These are phyloP conservation scores for Aspergillus cavernicola DNA, from an alignment of 495 filamentous ascomycete genomes.

Conservation along the genomic window DNA sequence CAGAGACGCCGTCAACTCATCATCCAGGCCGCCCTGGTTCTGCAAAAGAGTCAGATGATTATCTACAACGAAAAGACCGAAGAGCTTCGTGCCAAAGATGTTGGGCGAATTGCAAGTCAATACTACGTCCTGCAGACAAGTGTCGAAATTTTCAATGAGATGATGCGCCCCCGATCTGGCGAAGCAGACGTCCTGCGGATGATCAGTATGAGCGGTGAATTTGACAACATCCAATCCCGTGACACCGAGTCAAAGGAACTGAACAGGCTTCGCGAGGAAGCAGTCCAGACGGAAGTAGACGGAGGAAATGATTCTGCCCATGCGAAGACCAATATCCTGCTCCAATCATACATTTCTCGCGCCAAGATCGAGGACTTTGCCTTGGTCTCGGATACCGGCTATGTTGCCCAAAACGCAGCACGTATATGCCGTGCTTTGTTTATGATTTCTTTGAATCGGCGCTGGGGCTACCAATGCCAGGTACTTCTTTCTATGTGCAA, in stretches of 20 bases:
- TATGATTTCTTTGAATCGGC: slow-evolving; percentile 91
- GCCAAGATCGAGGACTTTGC: slow-evolving; percentile 89
- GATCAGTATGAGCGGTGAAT: slow-evolving; percentile 95
- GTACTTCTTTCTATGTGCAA: slow-evolving; percentile 88
- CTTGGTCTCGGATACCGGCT: slow-evolving; percentile 82
- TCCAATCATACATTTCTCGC: slow-evolving; percentile 93
- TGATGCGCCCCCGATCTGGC: slow-evolving; percentile 76
- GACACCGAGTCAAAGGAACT: slow-evolving; percentile 86
- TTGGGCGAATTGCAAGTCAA: slow-evolving; percentile 94
- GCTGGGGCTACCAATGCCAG: slow-evolving; percentile 92
- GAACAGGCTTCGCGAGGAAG: slow-evolving; percentile 57
- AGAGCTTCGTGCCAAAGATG: slow-evolving; percentile 85
- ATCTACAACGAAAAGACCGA: slow-evolving; percentile 94
- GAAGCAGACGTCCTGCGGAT: slow-evolving; percentile 90
- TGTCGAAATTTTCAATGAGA: slow-evolving; percentile 89
- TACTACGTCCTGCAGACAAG: slow-evolving; percentile 92
- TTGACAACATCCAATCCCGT: slow-evolving; percentile 90
- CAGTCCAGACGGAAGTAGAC: slow-evolving; percentile 67
- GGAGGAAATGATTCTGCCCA: slow-evolving; percentile 74
- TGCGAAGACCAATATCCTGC: slow-evolving; percentile 89
- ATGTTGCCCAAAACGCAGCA: slow-evolving; percentile 92
- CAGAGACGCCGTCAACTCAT: slow-evolving; percentile 77
- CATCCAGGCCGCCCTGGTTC: slow-evolving; percentile 76
- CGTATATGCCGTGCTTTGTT: slow-evolving; percentile 94
- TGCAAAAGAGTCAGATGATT: slow-evolving; percentile 96